Percentiles rank a stretch among this genome's conserved stretches.
phyloP scores from a whole-genome alignment of 257 asterid genomes.

The Linderniella brevidens region DNA sequence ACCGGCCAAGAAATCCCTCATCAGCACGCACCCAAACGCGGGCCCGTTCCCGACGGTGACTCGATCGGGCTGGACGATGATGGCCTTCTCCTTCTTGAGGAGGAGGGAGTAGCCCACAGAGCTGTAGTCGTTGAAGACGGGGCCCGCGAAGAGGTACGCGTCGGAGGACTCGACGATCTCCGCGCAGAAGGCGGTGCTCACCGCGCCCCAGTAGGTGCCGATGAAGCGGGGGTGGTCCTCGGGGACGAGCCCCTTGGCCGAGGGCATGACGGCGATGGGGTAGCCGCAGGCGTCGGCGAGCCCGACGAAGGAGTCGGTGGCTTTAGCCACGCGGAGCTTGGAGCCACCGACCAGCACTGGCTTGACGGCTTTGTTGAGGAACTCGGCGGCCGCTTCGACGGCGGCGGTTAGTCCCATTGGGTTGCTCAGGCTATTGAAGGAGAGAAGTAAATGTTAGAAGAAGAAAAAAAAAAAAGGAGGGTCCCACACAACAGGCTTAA shows the following conservation, averaged over 20 bases:
- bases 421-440: no score
- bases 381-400: no score
- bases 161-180: not conserved
- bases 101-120: conserved; percentile 2
- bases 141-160: conserved; percentile 1
- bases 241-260: not conserved
- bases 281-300: not conserved
- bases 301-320: not conserved
- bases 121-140: conserved; percentile 1
- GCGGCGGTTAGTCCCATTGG: no score
- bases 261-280: not conserved
- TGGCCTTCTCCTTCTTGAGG: conserved; percentile 5
- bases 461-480: no score
- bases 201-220: conserved; percentile 1
- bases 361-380: no score
- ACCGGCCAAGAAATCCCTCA: conserved; percentile 27
- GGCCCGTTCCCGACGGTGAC: conserved; percentile 41
- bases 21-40: conserved; percentile 40
- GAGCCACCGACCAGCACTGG: not conserved
- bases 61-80: conserved; percentile 12
- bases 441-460: no score
- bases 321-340: not conserved
- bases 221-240: conserved; percentile 4
- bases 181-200: conserved; percentile 1
- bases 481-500: no score